Evolutionary conservation across 768 basidiomycete species (phyloP), one percentile per base, ranked within the genome.

Genomic region (Pleurotus pulmonarius): DNA sequence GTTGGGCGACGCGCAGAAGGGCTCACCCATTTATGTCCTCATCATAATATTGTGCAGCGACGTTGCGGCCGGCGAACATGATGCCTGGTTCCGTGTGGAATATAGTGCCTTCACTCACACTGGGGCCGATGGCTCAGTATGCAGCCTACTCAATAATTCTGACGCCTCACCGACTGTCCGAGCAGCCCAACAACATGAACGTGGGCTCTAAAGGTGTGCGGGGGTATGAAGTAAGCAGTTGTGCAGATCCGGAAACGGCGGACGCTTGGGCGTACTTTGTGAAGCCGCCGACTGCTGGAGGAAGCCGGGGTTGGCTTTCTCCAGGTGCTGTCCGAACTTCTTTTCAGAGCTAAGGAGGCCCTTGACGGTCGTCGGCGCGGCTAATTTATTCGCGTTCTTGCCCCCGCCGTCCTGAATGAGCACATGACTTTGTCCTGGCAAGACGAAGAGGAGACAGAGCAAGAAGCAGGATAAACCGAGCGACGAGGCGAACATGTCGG

Each of bases 41-140:
- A 18, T 46, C 45, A 15, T 46, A 47, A 49, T 64, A 64, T 46
- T 65, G 60, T 49, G 64, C 63, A 3, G 64, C 65, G 9, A 65
- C 62, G 44, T 67, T 67, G 3, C 64, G 58, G 16, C 62, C 58
- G 3, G 66, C 61, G 46, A 65, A 67, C 24, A 67, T 60, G 13
- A 58, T 61, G 5, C 64, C 66, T 1, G 64, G 66, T 52, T 60
- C 55, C 13, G 63, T 60, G 29, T 61, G 59, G 55, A 65, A 67
- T 6, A 67, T 56, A 5, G 60, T 59, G 20, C 62, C 63, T 47
- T 67, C 66, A 43, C 63, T 61, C 15, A 63, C 56, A 44, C 64
- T 59, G 24, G 7, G 48, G 4, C n/a, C 13, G 6, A 5, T 0
- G 12, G 55, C 25, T 15, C 16, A 18, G n/a, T 13, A 49, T 47